Base-by-base conservation (phyloP, 345 rosid genomes). In the Eucalyptus regnans region DNA sequence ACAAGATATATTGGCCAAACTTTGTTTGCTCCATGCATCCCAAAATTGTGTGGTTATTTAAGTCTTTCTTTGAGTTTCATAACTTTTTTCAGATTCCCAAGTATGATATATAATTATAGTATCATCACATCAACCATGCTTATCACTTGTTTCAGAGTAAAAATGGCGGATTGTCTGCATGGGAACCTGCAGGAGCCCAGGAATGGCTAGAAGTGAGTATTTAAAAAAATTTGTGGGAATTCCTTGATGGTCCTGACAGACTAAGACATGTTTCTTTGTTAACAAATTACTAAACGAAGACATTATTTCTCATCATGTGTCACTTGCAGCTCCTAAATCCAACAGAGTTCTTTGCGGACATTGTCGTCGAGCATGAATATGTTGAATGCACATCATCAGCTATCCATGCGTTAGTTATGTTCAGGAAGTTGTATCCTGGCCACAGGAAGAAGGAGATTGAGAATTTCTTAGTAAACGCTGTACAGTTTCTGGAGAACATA, bases 161-260 rank as follows among this genome's bases (percentile, higher is more conserved):
- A 89, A 92, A 90, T 49, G 98, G 97, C 23, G 98, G 98, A 52
- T 49, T 92, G 29, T 8, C 96, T 29, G 93, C 91, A 3, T 95
- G 98, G 98, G 96, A 95, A 89, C 97, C 97, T 17, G 93, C 88
- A 86, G 89, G 93, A 56, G 96, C 94, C 52, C 66, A 86, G 54
- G 71, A 88, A 9, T 94, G 95, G 96, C 83, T 95, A 79, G 95
- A 96, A 91, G 96, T 94, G 89, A 89, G 87, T 46, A 11, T 18
- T 54, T 58, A 22, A 88, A 52, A 68, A 46, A 46, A 76, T 46
- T 76, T 93, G 92, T 89, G 92, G 91, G 90, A 90, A 90, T 86
- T 76, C 84, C 84, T 76, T 41, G 44, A 37, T 71, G 18, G 44
- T 17, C 81, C 81, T 33, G 84, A 41, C 29, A 76, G 84, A 71